Evolutionary conservation across 2,329 filamentous ascomycete species (phyloP).

Genomic region (Diplocarpon mali): DNA sequence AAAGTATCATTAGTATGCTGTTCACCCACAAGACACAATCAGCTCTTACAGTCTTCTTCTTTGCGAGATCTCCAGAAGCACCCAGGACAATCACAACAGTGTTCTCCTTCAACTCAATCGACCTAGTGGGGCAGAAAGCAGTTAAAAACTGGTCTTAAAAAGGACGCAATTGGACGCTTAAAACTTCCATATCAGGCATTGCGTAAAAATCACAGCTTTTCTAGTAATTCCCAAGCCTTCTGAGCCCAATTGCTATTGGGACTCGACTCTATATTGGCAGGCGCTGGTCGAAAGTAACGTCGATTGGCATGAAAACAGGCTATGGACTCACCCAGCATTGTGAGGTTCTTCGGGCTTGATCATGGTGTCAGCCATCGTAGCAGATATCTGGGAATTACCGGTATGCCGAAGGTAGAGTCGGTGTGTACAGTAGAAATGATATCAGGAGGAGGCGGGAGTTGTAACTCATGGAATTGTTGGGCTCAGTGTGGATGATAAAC

Average conservation of each 20-base stretch:
- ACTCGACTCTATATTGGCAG: constrained; percentile 8
- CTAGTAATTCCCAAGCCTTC: not conserved
- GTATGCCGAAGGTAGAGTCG: not conserved
- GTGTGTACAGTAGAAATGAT: not conserved
- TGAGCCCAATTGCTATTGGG: constrained; percentile 3
- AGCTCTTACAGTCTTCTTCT: constrained; percentile 88
- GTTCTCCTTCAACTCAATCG: constrained; percentile 95
- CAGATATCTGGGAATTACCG: not conserved
- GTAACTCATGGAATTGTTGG: constrained; percentile 16
- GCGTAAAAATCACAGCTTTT: constrained; percentile 7
- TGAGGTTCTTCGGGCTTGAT: constrained; percentile 37
- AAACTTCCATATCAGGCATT: constrained; percentile 5
- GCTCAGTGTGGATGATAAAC: constrained; percentile 6
- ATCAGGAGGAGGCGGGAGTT: too few relatives aligned
- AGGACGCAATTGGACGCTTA: constrained; percentile 13
- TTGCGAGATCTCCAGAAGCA: constrained; percentile 92
- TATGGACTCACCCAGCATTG: constrained; percentile 39
- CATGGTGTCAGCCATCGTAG: constrained; percentile 39
- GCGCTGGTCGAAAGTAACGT: constrained; percentile 19
- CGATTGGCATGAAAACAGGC: constrained; percentile 12
- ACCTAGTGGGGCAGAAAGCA: constrained; percentile 38
- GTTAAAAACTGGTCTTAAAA: constrained; percentile 28
- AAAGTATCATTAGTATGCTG: constrained; percentile 17
- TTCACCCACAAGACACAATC: not conserved
- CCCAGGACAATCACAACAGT: constrained; percentile 94